Percentiles rank a stretch among this genome's conserved stretches.
Evolutionary conservation across 768 basidiomycete species (phyloP).

Genomic region (Auricularia sp.): DNA sequence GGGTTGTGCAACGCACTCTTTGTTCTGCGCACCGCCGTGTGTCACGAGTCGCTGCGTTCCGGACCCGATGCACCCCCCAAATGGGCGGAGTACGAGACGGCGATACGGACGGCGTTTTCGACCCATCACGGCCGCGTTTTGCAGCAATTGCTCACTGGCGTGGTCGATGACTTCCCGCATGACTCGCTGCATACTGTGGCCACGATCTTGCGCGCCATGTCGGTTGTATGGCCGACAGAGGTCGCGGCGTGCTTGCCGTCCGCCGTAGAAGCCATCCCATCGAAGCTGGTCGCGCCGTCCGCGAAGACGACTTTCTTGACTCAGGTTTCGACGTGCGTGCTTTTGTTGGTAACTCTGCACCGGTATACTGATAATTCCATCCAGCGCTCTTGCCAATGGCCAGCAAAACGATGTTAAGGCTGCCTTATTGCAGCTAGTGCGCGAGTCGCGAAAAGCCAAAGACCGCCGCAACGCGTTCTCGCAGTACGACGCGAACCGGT

Average conservation of each 20-base stretch:
- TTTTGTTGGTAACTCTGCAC: not conserved
- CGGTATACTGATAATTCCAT: not conserved
- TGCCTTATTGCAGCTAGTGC: not conserved
- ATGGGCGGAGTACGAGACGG: slow-evolving; percentile 48
- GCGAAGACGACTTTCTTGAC: slow-evolving; percentile 64
- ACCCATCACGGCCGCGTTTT: slow-evolving; percentile 68
- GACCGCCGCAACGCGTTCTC: not conserved
- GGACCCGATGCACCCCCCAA: slow-evolving; percentile 43
- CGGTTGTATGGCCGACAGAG: slow-evolving; percentile 56
- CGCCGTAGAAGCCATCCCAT: slow-evolving; percentile 62
- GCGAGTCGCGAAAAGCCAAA: not conserved
- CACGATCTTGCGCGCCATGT: slow-evolving; percentile 64
- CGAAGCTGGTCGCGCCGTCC: slow-evolving; percentile 45
- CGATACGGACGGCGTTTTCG: slow-evolving; percentile 51
- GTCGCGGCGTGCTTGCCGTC: slow-evolving; percentile 63
- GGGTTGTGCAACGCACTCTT: slow-evolving; percentile 69
- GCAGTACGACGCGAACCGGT: not conserved
- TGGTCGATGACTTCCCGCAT: slow-evolving; percentile 83
- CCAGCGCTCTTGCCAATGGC: not conserved
- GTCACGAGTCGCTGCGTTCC: slow-evolving; percentile 55
- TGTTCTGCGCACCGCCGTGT: slow-evolving; percentile 63
- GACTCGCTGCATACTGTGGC: slow-evolving; percentile 67
- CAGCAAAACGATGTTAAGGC: not conserved
- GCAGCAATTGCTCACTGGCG: slow-evolving; percentile 59
- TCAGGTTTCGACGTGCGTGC: slow-evolving; percentile 66